Evolutionary conservation across 2,329 filamentous ascomycete species (phyloP).

Genomic region (Scedosporium minutisporum): DNA sequence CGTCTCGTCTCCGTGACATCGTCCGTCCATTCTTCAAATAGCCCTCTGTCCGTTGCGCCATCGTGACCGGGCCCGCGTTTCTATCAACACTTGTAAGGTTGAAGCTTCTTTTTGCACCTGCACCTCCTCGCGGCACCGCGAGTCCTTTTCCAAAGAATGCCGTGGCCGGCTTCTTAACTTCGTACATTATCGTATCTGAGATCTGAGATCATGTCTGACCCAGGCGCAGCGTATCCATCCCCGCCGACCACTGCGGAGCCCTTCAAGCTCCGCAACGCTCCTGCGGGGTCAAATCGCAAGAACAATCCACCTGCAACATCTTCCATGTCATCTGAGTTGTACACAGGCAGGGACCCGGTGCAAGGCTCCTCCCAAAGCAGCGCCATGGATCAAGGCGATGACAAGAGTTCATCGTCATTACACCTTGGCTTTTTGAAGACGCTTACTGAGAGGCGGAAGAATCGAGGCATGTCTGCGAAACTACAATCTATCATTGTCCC

Average conservation of each 20-base stretch:
- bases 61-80: not conserved
- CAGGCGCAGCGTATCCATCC: not conserved
- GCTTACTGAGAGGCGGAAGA: conserved; percentile 63
- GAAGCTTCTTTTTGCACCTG: not conserved
- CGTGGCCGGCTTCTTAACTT: not conserved
- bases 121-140: not conserved
- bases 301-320: conserved; percentile 30
- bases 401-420: conserved; percentile 32
- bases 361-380: conserved; percentile 15
- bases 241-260: not conserved
- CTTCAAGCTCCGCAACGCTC: not conserved
- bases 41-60: not conserved
- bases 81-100: not conserved
- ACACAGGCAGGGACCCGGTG: conserved; percentile 16
- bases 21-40: not conserved
- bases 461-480: conserved; percentile 47
- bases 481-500: not conserved
- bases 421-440: conserved; percentile 57
- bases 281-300: not conserved
- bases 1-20: not conserved
- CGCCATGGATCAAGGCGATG: conserved; percentile 18
- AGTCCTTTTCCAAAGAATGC: not conserved
- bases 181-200: not conserved
- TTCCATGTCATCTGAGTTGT: conserved; percentile 34
- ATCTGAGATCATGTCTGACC: conserved; percentile 4